Evolutionary conservation across 2,329 filamentous ascomycete genomes (phyloP).

Genomic region (Cladophialophora immunda): DNA sequence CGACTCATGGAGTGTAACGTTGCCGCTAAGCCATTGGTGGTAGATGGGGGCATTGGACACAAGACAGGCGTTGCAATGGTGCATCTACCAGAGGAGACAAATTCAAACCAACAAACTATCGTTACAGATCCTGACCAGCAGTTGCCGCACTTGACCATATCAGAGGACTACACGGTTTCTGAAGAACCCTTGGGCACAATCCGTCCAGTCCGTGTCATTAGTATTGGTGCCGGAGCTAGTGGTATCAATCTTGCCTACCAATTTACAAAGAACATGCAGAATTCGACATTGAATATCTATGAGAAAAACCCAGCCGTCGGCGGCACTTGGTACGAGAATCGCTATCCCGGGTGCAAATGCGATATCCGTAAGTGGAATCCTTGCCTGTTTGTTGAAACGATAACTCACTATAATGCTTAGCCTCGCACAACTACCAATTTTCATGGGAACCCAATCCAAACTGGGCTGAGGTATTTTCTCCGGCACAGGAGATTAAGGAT

Average conservation of each 20-base stretch:
- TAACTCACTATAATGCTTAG: conserved; percentile 1
- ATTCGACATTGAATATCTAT: conserved; percentile 4
- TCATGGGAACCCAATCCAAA: conserved; percentile 65
- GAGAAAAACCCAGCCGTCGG: conserved; percentile 12
- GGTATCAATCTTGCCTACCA: conserved; percentile 13
- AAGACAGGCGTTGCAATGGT: too few relatives aligned
- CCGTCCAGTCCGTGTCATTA: conserved; percentile 10
- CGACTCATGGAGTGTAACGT: too few relatives aligned
- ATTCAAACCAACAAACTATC: too few relatives aligned
- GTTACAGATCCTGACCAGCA: too few relatives aligned
- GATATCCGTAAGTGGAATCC: not conserved
- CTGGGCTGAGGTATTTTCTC: conserved; percentile 74
- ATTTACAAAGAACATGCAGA: not conserved
- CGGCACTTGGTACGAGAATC: conserved; percentile 6
- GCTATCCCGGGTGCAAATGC: not conserved
- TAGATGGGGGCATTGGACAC: too few relatives aligned
- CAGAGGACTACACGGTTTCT: not conserved
- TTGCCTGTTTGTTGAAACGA: not conserved
- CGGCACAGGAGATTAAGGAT: conserved; percentile 70
- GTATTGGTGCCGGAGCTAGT: conserved; percentile 17
- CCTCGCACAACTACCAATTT: conserved; percentile 22
- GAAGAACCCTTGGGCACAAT: not conserved
- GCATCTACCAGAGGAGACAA: too few relatives aligned
- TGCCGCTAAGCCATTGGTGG: too few relatives aligned
- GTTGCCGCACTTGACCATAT: not conserved